Base-by-base conservation (phyloP, 192 early-diverging fungal genomes). In the Coemansia sp. region DNA sequence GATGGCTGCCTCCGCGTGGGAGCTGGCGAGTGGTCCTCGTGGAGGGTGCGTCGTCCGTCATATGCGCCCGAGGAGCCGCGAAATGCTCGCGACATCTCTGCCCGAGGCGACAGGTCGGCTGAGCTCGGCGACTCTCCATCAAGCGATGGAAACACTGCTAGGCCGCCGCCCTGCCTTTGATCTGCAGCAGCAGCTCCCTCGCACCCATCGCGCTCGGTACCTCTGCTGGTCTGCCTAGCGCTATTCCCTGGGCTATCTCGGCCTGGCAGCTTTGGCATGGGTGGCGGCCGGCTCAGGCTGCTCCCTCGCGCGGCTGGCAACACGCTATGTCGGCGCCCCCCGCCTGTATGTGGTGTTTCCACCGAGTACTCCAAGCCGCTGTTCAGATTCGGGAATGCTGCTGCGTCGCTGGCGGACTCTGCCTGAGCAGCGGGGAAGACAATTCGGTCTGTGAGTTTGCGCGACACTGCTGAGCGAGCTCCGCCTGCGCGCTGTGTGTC, bases 141-240 rank as follows among this genome's bases (percentile, higher is more conserved):
- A 4, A 78, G 63, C 24, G 64, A 59, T 20, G 76, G 76, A 46
- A 73, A 78, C 24, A 49, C 61, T 3, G 76, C 62, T 60, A 76
- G 68, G 0, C 60, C 74, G 29, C 25, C 24, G 14, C n/a, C 3
- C 22, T 60, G 70, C 38, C 27, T 59, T 19, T 59, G 57, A 35
- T 5, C 24, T 14, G 24, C 40, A 40, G 12, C n/a, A n/a, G n/a
- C 7, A 15, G 24, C 15, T 6, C 64, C 39, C 24, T 54, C 39
- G 5, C 19, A 47, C 19, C 54, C 57, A n/a, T 59, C 56, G 3
- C 31, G 60, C 32, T 54, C 68, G 8, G 39, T 15, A 29, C 32
- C 43, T 4, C 49, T 62, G 51, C 49, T 45, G 40, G 19, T 25
- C 6, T 32, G 14, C 27, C 51, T 54, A 32, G 27, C 27, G 51